phyloP scores from a whole-genome alignment of 495 filamentous ascomycete genomes.

The Lasiosphaeris hirsuta region DNA sequence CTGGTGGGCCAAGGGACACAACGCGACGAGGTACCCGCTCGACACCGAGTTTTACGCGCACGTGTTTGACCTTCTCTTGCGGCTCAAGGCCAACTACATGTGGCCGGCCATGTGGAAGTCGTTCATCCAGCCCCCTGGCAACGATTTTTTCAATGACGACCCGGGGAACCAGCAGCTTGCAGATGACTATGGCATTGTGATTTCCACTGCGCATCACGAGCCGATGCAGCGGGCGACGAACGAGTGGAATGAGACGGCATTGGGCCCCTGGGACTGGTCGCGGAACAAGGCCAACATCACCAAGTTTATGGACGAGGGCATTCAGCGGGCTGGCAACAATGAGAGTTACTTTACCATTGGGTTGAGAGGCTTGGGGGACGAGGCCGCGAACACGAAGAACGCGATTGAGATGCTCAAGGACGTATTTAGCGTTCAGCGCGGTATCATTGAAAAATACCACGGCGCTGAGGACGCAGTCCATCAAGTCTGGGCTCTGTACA shows the following conservation, averaged over 20 bases:
- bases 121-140: constrained; percentile 23
- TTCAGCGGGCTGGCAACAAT: constrained; percentile 49
- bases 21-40: constrained; percentile 35
- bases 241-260: constrained; percentile 50
- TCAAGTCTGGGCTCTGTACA: constrained; percentile 62
- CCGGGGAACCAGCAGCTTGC: constrained; percentile 53
- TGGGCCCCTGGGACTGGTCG: constrained; percentile 55
- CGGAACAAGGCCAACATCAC: constrained; percentile 52
- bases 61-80: constrained; percentile 61
- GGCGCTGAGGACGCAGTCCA: constrained; percentile 37
- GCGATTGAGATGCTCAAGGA: constrained; percentile 43
- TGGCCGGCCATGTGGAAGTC: constrained; percentile 65
- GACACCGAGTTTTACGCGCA: constrained; percentile 57
- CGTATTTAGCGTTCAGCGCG: constrained; percentile 30
- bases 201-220: constrained; percentile 61
- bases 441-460: constrained; percentile 23
- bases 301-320: constrained; percentile 55
- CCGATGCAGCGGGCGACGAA: constrained; percentile 60
- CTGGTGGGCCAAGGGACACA: constrained; percentile 24
- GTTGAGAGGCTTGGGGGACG: constrained; percentile 60
- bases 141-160: constrained; percentile 60
- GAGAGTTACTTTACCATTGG: constrained; percentile 57
- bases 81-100: constrained; percentile 60
- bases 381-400: constrained; percentile 41
- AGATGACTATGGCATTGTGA: constrained; percentile 61